Conservation (phyloP, 1,284 basidiomycete species). For the Cutaneotrichosporon cyanovorans region DNA sequence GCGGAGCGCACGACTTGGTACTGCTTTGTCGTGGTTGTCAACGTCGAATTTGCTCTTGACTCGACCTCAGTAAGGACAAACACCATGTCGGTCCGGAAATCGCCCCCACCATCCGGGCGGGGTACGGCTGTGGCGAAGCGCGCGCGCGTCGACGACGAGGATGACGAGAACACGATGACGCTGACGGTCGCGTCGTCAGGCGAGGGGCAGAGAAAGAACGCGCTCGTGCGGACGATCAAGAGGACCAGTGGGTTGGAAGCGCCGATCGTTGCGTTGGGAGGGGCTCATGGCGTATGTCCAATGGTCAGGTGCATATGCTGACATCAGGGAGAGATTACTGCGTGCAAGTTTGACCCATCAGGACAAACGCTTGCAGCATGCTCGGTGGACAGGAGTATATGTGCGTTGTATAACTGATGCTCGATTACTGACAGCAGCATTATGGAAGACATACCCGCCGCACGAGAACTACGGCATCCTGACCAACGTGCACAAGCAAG, state of each 20-base stretch:
- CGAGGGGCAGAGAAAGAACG: conserved; percentile 41
- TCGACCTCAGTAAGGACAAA: no score
- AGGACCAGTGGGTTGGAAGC: conserved; percentile 43
- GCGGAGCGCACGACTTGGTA: no score
- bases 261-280: conserved; percentile 39
- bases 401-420: conserved; percentile 26
- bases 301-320: neutral
- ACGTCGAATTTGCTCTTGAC: no score
- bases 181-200: conserved; percentile 41
- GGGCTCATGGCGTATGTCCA: conserved; percentile 41
- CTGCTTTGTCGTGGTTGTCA: no score
- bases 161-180: conserved; percentile 19
- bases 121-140: conserved; percentile 42
- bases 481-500: conserved; percentile 44
- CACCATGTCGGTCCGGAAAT: conserved; percentile 40
- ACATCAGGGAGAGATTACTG: conserved; percentile 43
- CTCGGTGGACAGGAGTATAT: conserved; percentile 43
- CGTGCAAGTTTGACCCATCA: conserved; percentile 46
- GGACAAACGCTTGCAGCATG: conserved; percentile 44
- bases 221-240: conserved; percentile 39
- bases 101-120: conserved; percentile 36
- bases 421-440: conserved; percentile 22
- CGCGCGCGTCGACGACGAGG: conserved; percentile 42
- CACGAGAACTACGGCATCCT: conserved; percentile 46
- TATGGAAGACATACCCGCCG: conserved; percentile 47